phyloP scores from a whole-genome alignment of 2,329 filamentous ascomycete species.

The Penicillium sp. region DNA sequence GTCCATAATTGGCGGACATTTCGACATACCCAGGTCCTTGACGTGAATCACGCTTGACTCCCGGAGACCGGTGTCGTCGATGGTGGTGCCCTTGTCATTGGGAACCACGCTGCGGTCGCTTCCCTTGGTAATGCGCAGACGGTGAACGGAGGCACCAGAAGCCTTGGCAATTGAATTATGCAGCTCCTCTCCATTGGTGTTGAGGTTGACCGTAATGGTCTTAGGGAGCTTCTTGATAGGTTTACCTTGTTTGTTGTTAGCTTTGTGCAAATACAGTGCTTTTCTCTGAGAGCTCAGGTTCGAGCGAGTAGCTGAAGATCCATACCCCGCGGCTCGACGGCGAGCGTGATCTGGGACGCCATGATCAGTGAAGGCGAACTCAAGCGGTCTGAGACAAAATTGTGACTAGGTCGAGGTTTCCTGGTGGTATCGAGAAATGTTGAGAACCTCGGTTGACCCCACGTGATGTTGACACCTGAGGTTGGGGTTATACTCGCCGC shows the following conservation, averaged over 20 bases:
- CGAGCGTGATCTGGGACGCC: constrained; percentile 39
- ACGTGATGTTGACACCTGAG: constrained; percentile 13
- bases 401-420: constrained; percentile 5
- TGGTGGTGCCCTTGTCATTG: constrained; percentile 51
- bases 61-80: constrained; percentile 56
- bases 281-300: neutral
- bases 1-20: neutral
- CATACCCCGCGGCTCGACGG: constrained; percentile 45
- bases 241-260: constrained; percentile 49
- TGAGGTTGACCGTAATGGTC: constrained; percentile 51
- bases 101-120: constrained; percentile 59
- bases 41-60: constrained; percentile 69
- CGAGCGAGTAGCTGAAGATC: constrained; percentile 4
- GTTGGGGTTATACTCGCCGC: neutral
- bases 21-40: constrained; percentile 79
- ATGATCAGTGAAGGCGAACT: constrained; percentile 21
- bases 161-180: constrained; percentile 56
- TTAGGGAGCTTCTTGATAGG: constrained; percentile 61
- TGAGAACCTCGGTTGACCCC: constrained; percentile 18
- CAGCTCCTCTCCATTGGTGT: constrained; percentile 54
- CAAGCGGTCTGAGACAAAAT: neutral
- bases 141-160: constrained; percentile 56
- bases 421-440: constrained; percentile 6
- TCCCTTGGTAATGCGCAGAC: constrained; percentile 63
- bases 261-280: neutral